Conservation (phyloP, 225 moss, liverwort and hornwort species). For the Physcomitrium patens region DNA sequence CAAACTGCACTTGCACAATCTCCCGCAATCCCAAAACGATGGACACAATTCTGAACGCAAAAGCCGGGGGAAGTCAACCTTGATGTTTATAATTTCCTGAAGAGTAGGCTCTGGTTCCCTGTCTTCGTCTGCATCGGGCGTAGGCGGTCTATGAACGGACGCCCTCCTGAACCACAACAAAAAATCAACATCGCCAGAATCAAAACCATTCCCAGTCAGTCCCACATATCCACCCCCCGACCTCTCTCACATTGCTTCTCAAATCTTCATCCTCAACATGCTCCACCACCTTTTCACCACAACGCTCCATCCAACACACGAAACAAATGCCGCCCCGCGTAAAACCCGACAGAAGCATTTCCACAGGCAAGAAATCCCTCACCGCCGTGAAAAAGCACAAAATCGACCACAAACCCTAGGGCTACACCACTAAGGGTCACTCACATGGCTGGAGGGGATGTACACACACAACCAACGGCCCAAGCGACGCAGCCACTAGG, state of each 20-base stretch:
- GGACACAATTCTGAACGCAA: neutral
- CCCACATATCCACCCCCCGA: neutral
- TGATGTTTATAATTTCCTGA: conserved; percentile 86
- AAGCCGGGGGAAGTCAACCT: conserved; percentile 46
- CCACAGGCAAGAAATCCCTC: neutral
- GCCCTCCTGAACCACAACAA: conserved; percentile 65
- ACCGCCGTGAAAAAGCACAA: no score
- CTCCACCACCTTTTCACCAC: neutral
- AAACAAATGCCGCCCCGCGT: neutral
- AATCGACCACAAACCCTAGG: conserved; percentile 17
- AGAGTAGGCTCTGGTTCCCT: conserved; percentile 81
- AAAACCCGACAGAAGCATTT: neutral
- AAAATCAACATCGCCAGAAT: conserved; percentile 5
- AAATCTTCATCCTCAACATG: neutral
- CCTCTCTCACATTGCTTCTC: neutral
- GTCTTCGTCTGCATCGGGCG: conserved; percentile 85
- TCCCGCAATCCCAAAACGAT: neutral
- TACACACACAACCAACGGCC: conserved; percentile 10
- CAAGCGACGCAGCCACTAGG: conserved; percentile 20
- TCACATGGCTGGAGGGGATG: conserved; percentile 33
- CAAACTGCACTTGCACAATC: conserved; percentile 7
- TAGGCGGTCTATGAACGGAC: conserved; percentile 85
- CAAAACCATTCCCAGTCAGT: conserved; percentile 10
- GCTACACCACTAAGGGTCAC: conserved; percentile 13
- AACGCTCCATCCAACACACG: neutral